Conservation (phyloP, 345 rosid genomes). For the Lagerstroemia speciosa region DNA sequence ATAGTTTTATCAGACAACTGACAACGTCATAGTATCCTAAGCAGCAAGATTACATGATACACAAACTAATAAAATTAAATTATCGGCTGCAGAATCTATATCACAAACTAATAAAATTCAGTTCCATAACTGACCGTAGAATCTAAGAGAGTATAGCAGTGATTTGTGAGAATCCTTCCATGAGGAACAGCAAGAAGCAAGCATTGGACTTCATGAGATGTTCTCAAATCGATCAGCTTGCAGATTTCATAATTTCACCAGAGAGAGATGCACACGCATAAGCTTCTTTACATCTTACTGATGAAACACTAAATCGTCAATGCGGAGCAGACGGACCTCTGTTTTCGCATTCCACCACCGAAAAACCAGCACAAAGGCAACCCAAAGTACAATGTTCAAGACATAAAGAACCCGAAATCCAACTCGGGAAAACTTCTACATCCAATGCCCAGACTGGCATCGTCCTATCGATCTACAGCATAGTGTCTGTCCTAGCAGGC, state of each 20-base stretch:
- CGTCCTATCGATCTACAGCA: conserved; percentile 38
- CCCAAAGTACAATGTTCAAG: not conserved
- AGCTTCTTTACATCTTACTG: not conserved
- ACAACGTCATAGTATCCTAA: too few species aligned
- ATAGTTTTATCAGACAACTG: not conserved
- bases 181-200: not conserved
- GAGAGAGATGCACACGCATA: not conserved
- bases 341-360: not conserved
- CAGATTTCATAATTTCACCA: not conserved
- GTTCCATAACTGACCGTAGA: too few species aligned
- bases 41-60: too few species aligned
- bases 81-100: too few species aligned
- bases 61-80: too few species aligned
- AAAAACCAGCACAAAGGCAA: not conserved
- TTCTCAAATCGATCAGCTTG: too few species aligned
- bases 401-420: not conserved
- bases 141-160: too few species aligned
- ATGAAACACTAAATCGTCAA: not conserved
- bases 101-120: too few species aligned
- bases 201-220: not conserved
- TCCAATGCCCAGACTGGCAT: not conserved
- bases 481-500: conserved; percentile 74
- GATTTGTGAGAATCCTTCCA: not conserved
- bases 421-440: not conserved
- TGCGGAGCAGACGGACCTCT: not conserved